Evolutionary conservation across 306 rosid genomes (phyloP).

Genomic region (Quercus alba): DNA sequence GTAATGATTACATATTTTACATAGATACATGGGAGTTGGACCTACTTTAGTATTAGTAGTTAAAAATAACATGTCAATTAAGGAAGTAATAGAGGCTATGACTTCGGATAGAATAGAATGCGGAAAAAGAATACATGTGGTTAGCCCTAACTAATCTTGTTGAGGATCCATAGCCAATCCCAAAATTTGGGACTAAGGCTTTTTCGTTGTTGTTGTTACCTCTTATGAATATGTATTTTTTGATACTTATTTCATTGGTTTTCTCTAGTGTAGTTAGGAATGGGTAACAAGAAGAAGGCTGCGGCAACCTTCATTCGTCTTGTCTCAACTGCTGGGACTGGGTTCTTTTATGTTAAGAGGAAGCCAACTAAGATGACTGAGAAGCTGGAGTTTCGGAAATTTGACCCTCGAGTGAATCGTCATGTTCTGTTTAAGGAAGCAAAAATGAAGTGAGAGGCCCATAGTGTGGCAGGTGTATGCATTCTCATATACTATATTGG

Average conservation of each 20-base stretch:
- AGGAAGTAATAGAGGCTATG: too few relatives aligned
- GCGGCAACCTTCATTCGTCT: constrained; percentile 78
- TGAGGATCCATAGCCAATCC: too few relatives aligned
- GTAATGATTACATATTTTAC: neutral
- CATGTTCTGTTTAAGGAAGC: constrained; percentile 95
- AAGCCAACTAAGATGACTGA: constrained; percentile 76
- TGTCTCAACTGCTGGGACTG: constrained; percentile 91
- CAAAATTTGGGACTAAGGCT: too few relatives aligned
- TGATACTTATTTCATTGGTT: neutral
- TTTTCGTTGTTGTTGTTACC: too few relatives aligned
- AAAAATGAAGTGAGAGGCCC: constrained; percentile 70
- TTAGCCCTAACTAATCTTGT: too few relatives aligned
- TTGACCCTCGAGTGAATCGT: constrained; percentile 80
- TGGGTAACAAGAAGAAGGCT: constrained; percentile 92
- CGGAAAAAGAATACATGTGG: too few relatives aligned
- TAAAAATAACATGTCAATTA: too few relatives aligned
- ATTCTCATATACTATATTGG: neutral
- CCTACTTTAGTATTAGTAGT: too few relatives aligned
- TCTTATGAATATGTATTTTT: neutral
- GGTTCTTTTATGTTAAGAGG: constrained; percentile 93
- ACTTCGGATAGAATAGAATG: too few relatives aligned
- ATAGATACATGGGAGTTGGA: too few relatives aligned
- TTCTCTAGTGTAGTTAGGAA: constrained; percentile 31
- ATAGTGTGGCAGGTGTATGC: neutral
- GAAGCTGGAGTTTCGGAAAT: constrained; percentile 89